Evolutionary conservation across 2,329 filamentous ascomycete genomes (phyloP).

Genomic region (Pseudocercospora fuligena): DNA sequence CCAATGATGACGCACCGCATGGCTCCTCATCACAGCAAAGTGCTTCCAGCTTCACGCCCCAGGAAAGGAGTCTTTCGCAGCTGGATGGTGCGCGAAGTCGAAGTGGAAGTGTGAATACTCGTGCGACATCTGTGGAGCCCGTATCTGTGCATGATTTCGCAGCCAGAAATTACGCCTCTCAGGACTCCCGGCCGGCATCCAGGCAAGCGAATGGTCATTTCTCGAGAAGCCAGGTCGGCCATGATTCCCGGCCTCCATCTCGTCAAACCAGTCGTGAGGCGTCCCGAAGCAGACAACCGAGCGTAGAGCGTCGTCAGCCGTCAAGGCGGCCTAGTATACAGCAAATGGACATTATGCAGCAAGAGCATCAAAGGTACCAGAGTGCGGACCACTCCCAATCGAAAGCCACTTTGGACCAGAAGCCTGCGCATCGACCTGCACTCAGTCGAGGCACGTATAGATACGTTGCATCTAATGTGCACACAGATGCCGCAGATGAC

Average conservation of each 20-base stretch:
- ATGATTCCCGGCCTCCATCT: constrained; percentile 37
- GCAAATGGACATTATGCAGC: constrained; percentile 20
- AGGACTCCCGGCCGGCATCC: constrained; percentile 33
- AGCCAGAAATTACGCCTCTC: constrained; percentile 28
- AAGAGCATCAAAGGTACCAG: constrained; percentile 27
- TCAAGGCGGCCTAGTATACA: constrained; percentile 34
- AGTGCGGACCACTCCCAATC: constrained; percentile 34
- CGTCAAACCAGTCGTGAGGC: constrained; percentile 37
- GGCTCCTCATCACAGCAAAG: constrained; percentile 38
- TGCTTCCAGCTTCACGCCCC: constrained; percentile 34
- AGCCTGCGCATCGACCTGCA: constrained; percentile 46
- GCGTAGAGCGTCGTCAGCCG: constrained; percentile 35
- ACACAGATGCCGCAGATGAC: constrained; percentile 69
- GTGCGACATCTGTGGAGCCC: constrained; percentile 41
- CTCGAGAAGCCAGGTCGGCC: constrained; percentile 35
- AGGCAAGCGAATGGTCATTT: constrained; percentile 34
- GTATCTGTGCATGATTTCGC: constrained; percentile 44
- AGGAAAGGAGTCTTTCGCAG: constrained; percentile 33
- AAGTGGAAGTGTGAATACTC: constrained; percentile 38
- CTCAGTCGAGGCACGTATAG: constrained; percentile 51
- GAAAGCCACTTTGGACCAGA: constrained; percentile 30
- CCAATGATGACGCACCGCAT: constrained; percentile 40
- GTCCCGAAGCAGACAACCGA: constrained; percentile 37
- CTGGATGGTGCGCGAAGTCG: constrained; percentile 34
- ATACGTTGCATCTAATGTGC: constrained; percentile 52